Evolutionary conservation across 805 yeast species (phyloP).

Genomic region (Kluyveromyces nonfermentans): DNA sequence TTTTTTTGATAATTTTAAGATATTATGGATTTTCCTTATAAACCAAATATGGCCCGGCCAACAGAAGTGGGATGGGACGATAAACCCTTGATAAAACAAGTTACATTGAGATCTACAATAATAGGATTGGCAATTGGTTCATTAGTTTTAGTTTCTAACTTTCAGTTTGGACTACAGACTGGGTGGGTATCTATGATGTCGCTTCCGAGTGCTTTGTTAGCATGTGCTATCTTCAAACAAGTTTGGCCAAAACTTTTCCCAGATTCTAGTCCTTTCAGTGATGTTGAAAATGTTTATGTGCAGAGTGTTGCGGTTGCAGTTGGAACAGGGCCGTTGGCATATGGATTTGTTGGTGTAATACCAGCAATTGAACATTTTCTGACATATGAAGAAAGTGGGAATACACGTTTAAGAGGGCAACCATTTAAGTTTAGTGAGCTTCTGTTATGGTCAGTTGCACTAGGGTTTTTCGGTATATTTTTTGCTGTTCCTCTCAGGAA

Average conservation of each 20-base stretch:
- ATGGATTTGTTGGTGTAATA: slow-evolving; percentile 88
- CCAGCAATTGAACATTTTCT: slow-evolving; percentile 92
- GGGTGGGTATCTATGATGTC: slow-evolving; percentile 99
- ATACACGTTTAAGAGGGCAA: slow-evolving; percentile 22
- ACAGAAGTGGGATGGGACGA: slow-evolving; percentile 29
- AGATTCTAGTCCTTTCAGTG: slow-evolving; percentile 47
- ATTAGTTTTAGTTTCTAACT: slow-evolving; percentile 75
- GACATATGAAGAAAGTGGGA: slow-evolving; percentile 68
- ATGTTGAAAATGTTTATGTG: slow-evolving; percentile 88
- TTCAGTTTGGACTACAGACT: slow-evolving; percentile 93
- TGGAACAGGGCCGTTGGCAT: slow-evolving; percentile 95
- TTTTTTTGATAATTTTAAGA: too few relatives aligned
- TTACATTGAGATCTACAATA: slow-evolving; percentile 62
- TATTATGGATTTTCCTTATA: too few relatives aligned
- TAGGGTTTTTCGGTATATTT: slow-evolving; percentile 92
- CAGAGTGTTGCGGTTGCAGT: slow-evolving; percentile 94
- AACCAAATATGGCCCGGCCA: too few relatives aligned
- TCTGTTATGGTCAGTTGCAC: slow-evolving; percentile 72
- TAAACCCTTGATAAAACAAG: slow-evolving; percentile 50
- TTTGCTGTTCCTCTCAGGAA: slow-evolving; percentile 83
- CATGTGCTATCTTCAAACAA: slow-evolving; percentile 71
- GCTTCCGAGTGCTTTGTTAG: slow-evolving; percentile 82
- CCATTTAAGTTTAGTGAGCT: slow-evolving; percentile 42
- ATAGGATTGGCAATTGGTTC: slow-evolving; percentile 85
- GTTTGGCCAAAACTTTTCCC: slow-evolving; percentile 29